Percentiles rank a stretch among this genome's conserved stretches.
These are phyloP conservation scores for Gaertneriomyces semiglobifer DNA, from an alignment of 192 early-diverging fungal genomes.

Conservation along the genomic window DNA sequence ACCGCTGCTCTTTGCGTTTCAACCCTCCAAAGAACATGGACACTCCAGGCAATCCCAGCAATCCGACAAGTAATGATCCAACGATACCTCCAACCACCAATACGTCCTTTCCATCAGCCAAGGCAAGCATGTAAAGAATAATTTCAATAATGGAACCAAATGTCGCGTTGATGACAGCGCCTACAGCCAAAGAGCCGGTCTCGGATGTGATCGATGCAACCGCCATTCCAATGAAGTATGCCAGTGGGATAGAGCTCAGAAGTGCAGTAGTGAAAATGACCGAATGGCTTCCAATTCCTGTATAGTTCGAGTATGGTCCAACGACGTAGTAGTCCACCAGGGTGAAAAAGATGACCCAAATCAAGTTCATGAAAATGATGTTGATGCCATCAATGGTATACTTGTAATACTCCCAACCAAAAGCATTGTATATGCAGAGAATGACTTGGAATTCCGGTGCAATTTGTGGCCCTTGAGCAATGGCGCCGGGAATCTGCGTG, in stretches of 20 bases:
- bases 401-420: conserved; percentile 94
- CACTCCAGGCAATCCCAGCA: conserved; percentile 88
- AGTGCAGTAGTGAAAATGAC: conserved; percentile 68
- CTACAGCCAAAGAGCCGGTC: conserved; percentile 80
- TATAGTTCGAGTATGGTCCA: conserved; percentile 49
- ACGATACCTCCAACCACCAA: conserved; percentile 91
- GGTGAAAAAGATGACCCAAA: conserved; percentile 77
- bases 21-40: conserved; percentile 92
- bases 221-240: conserved; percentile 96
- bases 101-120: conserved; percentile 79
- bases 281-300: conserved; percentile 51
- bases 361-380: conserved; percentile 92
- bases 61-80: conserved; percentile 83
- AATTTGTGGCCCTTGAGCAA: conserved; percentile 20
- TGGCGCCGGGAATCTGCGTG: conserved; percentile 18
- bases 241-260: conserved; percentile 81
- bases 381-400: conserved; percentile 96
- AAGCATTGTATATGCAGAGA: conserved; percentile 82
- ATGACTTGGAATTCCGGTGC: conserved; percentile 60
- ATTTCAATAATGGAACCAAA: conserved; percentile 97
- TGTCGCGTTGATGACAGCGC: conserved; percentile 95
- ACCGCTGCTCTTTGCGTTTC: conserved; percentile 87
- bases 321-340: conserved; percentile 78
- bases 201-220: conserved; percentile 96
- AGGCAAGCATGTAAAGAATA: conserved; percentile 85